Evolutionary conservation across 176 grass and related monocot genomes (phyloP), one percentile per base, ranked within the genome.

Genomic region (Tillandsia fasciculata): DNA sequence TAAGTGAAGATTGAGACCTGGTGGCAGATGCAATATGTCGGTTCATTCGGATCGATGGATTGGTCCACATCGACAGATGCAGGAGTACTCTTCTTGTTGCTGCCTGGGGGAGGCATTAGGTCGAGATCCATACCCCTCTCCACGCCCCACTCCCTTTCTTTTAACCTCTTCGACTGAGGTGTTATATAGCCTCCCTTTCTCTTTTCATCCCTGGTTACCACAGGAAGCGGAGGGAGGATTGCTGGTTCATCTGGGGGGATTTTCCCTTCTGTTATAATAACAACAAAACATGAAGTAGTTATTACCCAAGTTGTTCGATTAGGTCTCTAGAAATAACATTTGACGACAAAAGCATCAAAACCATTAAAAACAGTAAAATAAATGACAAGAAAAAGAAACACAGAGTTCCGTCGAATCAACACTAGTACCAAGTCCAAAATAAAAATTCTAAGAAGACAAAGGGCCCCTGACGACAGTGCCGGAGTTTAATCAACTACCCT

Each of bases 21-120:
- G 77, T 97, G 93, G 71, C 93, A 97, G 81, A 97, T 91, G 74
- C 93, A 97, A 54, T 97, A 97, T 70, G 86, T 97, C 0, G 89
- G 93, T 69, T 97, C 93, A 87, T 97, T 90, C 26, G 93, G 93
- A 76, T 97, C 89, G 52, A 97, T 79, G 68, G 85, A 81, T 76
- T 81, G 89, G 71, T 97, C 89, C n/a, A 78, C 47, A 78, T 92
- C 89, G 76, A 83, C 75, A 81, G 73, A 85, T 70, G 71, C 70
- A 76, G 67, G 68, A 70, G 68, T 74, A 79, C 26, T 85, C 76
- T 92, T 97, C 82, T 90, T 97, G 84, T 66, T 85, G 77, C 89
- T 90, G 52, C 89, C 89, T 67, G 94, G 94, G 83, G 94, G 94
- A 48, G 94, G 94, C 94, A 97, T 97, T 50, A 97, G 86, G 52